Base-by-base conservation (phyloP, 345 rosid species). In the Rhodomyrtus tomentosa region DNA sequence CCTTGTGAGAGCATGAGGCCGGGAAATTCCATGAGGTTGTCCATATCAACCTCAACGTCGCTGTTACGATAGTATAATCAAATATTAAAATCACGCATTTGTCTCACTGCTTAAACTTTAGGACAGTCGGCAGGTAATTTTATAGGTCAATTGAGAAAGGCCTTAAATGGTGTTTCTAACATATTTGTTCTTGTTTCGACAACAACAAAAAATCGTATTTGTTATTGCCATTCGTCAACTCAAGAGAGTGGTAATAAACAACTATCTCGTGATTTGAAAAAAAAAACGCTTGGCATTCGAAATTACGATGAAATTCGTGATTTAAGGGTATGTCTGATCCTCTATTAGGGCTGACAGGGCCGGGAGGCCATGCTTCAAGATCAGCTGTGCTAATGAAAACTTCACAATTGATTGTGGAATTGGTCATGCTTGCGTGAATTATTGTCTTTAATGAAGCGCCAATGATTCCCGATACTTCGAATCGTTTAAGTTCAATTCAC, bases 391-490 rank as follows among this genome's bases (percentile, higher is more conserved):
- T 62, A 32, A 32, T 62, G 24, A 62, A 32, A 18, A 62, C 11
- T 16, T 16, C 42, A 7, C 2, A 4, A 36, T 62, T 2, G 0
- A 62, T 7, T 62, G 7, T 62, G 24, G 0, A 29, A 62, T n/a
- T n/a, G 22, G 22, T 16, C 16, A 11, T 62, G 74, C 40, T 62
- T 4, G 10, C 12, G 0, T 32, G 74, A 62, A 62, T 15, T 29
- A 62, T 62, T 16, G 12, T 15, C 22, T 29, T 62, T 29, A 32
- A 16, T 6, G 22, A 62, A 62, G 42, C 1, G 1, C 3, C 16
- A 20, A 36, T 18, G 25, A 32, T 68, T 32, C 1, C 4, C 3
- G 6, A 0, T 5, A 1, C 24, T 7, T 62, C 12, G 0, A 2
- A 32, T 16, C 11, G 16, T 0, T 0, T 0, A 1, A 3, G 11